Evolutionary conservation across 1,284 basidiomycete species (phyloP).

Genomic region (Dichomitus squalens): DNA sequence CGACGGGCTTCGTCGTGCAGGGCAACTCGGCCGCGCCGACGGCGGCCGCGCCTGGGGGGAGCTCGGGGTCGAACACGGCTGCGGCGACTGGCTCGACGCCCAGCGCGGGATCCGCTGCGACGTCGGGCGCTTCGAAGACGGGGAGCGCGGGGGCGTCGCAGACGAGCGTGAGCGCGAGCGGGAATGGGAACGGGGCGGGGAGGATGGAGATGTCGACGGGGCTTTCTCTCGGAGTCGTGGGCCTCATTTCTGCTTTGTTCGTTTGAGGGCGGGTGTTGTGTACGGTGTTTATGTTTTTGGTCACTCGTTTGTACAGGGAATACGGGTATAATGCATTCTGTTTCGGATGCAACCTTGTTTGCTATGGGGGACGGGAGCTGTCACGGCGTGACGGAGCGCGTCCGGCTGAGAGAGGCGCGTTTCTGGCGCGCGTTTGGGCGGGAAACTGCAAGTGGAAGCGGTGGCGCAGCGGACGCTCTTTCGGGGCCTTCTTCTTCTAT

Average conservation of each 20-base stretch:
- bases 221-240: conserved; percentile 13
- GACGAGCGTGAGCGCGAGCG: background rate
- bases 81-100: background rate
- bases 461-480: background rate
- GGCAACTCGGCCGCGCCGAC: conserved; percentile 16
- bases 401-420: background rate
- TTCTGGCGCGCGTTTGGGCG: background rate
- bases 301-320: background rate
- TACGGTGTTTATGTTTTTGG: background rate
- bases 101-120: conserved; percentile 6
- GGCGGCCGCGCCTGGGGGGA: background rate
- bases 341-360: background rate
- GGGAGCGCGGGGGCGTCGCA: conserved; percentile 1
- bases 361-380: background rate
- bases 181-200: conserved; percentile 12
- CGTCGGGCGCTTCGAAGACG: background rate
- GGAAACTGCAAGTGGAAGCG: background rate
- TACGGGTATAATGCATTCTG: background rate
- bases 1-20: conserved; percentile 27
- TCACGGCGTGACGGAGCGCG: conserved; percentile 24
- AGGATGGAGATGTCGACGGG: conserved; percentile 2
- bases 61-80: no score
- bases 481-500: background rate
- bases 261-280: conserved; percentile 7
- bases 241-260: conserved; percentile 16